Base-by-base conservation (phyloP, 495 filamentous ascomycete genomes). In the Podospora fimiseda region DNA sequence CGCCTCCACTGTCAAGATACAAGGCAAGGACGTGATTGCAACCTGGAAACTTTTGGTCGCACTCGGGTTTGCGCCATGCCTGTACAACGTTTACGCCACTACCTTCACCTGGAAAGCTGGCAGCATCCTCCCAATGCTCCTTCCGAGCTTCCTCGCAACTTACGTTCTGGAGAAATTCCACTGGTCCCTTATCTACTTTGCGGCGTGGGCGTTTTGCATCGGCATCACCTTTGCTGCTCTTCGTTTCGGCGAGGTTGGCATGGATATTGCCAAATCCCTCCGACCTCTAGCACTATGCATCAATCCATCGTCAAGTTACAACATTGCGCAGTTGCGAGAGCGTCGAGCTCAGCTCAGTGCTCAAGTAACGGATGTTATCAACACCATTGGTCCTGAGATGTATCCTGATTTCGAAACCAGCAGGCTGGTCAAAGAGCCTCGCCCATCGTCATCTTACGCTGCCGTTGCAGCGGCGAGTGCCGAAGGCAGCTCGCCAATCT, bases 31-130 rank as follows among this genome's bases (percentile, higher is more conserved):
- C 67, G 93, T 99, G 20, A 92, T 99, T 76, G 93, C 93, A 0
- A 97, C 93, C 0, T 99, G 93, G 93, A 99, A 99, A 67, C 78
- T 99, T 11, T 83, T 99, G 8, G 91, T 97, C 20, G 82, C 92
- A 24, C 75, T 97, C 61, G 90, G 84, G 13, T 83, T 99, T 59
- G 88, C 91, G 6, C 93, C 93, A 0, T 71, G 89, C 5, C 75
- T 96, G 3, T 96, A 97, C 67, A 83, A 84, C 50, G 75, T 11
- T 14, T 47, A 47, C n/a, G 23, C 44, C 11, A 13, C 11, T 18
- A 27, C 33, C 23, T 47, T 1, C 16, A 47, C 44, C 21, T 47
- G 44, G 44, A 23, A 2, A 14, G 23, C 62, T 74, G 77, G 55
- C 90, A 95, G 67, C 83, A 89, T 27, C 76, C 94, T 13, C 83